Conservation (phyloP, 139 green algal species). For the Tetraselmis striata region DNA sequence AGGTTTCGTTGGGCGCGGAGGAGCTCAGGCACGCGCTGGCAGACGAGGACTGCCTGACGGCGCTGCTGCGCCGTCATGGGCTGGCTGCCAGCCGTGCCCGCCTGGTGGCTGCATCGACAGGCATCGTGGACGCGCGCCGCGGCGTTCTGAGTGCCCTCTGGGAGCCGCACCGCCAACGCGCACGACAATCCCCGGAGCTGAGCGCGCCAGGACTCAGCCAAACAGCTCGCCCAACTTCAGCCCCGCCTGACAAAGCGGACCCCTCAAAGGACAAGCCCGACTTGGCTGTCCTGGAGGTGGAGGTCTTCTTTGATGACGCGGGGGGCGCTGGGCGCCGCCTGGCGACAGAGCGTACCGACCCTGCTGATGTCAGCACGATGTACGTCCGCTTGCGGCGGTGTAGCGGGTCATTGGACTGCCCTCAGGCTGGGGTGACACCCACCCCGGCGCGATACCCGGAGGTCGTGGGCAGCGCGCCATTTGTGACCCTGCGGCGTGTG, state of each 20-base stretch:
- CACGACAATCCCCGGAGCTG: neutral
- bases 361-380: neutral
- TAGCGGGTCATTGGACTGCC: neutral
- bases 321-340: neutral
- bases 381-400: neutral
- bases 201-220: too few species aligned
- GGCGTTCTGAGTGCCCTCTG: too few species aligned
- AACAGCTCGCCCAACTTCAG: too few species aligned
- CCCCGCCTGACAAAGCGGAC: neutral
- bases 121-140: neutral
- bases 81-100: neutral
- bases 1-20: neutral
- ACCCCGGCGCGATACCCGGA: neutral
- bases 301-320: neutral
- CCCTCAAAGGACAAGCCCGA: neutral
- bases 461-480: neutral
- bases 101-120: neutral
- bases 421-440: neutral
- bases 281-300: neutral
- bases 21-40: neutral
- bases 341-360: neutral
- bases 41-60: neutral
- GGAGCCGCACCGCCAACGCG: neutral
- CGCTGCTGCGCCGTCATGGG: neutral
- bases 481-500: neutral